Base-by-base conservation (phyloP, 306 rosid genomes). In the Quillaja saponaria region DNA sequence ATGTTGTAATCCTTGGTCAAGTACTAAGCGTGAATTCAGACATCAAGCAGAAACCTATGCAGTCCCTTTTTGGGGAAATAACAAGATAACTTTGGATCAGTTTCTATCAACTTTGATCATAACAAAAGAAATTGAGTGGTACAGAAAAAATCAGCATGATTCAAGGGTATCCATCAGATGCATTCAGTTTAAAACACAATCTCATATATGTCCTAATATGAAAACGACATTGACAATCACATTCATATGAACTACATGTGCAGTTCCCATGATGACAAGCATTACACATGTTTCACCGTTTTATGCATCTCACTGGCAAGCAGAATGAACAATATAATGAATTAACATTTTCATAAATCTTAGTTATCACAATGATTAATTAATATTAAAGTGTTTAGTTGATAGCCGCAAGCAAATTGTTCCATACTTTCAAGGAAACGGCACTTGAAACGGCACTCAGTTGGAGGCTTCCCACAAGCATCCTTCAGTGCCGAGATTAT, bases 341-440 rank as follows among this genome's bases (percentile, higher is more conserved):
- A 34, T 49, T 48, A 44, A 65, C 38, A 12, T 9, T 15, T 17
- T 35, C 44, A 13, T 59, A 12, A 34, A 58, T 6, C 54, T 28
- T 44, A 48, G 72, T 6, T 64, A 31, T 52, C 9, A 34, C 52
- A 55, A 19, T 63, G 14, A 46, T 58, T 13, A 4, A 47, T 35
- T 12, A 33, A 47, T 46, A 41, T 14, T 31, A 53, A 78, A 60
- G 20, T 39, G 20, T 44, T 15, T 3, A 1, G 53, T 57, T 39
- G 42, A 69, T 68, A 92, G 79, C 64, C 95, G 86, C 76, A 86
- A 61, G 76, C 98, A 92, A 51, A 92, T 88, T 79, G 80, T 84
- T 70, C 98, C 98, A 59, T 92, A 92, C 78, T 88, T 92, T 92
- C 98, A 35, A 92, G 94, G 81, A 92, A 92, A 69, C 80, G 78